phyloP scores from a whole-genome alignment of 306 rosid species.

The Casuarina cunninghamiana region DNA sequence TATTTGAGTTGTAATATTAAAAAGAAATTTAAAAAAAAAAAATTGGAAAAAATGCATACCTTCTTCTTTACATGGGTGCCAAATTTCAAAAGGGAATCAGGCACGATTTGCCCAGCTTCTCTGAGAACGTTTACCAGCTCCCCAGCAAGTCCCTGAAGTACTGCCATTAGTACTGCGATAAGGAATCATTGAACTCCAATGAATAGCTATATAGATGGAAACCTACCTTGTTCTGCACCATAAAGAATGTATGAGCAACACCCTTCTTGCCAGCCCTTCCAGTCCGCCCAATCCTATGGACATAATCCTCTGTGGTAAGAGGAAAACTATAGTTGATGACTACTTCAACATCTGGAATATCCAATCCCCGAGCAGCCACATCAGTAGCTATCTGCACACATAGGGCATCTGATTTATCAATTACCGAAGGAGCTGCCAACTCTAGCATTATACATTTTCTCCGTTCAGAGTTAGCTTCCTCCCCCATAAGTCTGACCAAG shows the following conservation, averaged over 20 bases:
- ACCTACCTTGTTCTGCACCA: slow-evolving; percentile 72
- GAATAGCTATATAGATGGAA: neutral
- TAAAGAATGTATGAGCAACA: slow-evolving; percentile 95
- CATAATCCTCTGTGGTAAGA: slow-evolving; percentile 91
- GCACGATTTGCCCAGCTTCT: slow-evolving; percentile 87
- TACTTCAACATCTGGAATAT: slow-evolving; percentile 95
- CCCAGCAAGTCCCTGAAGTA: slow-evolving; percentile 88
- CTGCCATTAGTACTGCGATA: slow-evolving; percentile 5
- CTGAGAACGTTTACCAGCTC: slow-evolving; percentile 96
- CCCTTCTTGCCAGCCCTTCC: slow-evolving; percentile 98
- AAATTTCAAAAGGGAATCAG: slow-evolving; percentile 67
- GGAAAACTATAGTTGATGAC: slow-evolving; percentile 95
- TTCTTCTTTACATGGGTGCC: slow-evolving; percentile 96
- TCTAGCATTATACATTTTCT: neutral
- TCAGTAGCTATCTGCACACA: slow-evolving; percentile 83
- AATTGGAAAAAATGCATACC: slow-evolving; percentile 40
- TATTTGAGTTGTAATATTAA: no score
- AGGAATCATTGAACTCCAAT: neutral
- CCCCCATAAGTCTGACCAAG: no score
- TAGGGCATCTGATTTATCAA: slow-evolving; percentile 17
- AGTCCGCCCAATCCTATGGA: slow-evolving; percentile 94
- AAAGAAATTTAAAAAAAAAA: no score
- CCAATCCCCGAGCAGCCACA: slow-evolving; percentile 98
- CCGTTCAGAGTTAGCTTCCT: neutral
- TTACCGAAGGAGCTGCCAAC: neutral